Evolutionary conservation across 2,329 filamentous ascomycete species (phyloP), one percentile per base, ranked within the genome.

Genomic region (Cercospora sesami): DNA sequence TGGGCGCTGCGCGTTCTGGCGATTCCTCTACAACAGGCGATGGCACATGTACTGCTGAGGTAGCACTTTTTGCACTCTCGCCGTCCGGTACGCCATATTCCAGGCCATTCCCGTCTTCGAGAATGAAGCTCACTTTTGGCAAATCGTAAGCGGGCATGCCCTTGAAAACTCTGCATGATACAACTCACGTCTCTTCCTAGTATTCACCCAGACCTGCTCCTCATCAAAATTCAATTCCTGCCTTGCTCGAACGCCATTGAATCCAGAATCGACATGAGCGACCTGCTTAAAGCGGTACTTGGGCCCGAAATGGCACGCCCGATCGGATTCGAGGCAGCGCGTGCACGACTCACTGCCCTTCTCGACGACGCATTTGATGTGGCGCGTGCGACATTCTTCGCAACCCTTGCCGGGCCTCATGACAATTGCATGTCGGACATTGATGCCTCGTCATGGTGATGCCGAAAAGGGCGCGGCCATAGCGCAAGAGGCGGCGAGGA

Each of bases 401-500:
- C 73, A 75, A 21, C 73, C 73, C 67, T 72, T 73, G 18, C 71
- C 69, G 45, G 67, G 70, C 55, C 72, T 68, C 72, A 74, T 73
- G 16, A 23, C 45, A 48, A 36, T 18, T 12, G 21, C 69, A 57
- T 69, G 71, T 51, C 61, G 62, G 60, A 63, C 64, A 65, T 64
- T 63, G 36, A 31, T 23, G 55, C 28, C 30, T 59, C 55, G 31
- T 36, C 55, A 59, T 59, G 30, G 28, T 59, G 48, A 28, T 59
- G 55, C 55, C 55, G 55, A 59, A 33, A 59, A 59, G 30, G 9
- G n/a, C 30, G 55, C 30, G 30, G 14, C 16, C 30, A 36, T n/a
- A 59, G 16, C 12, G 55, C 55, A 33, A 59, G 55, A 26, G 28
- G n/a, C n/a, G 55, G 55, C 18, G 55, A 33, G 60, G 23, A 48